These are phyloP conservation scores for Spergularia bocconei DNA, from an alignment of 148 eudicot genomes.

Conservation along the genomic window DNA sequence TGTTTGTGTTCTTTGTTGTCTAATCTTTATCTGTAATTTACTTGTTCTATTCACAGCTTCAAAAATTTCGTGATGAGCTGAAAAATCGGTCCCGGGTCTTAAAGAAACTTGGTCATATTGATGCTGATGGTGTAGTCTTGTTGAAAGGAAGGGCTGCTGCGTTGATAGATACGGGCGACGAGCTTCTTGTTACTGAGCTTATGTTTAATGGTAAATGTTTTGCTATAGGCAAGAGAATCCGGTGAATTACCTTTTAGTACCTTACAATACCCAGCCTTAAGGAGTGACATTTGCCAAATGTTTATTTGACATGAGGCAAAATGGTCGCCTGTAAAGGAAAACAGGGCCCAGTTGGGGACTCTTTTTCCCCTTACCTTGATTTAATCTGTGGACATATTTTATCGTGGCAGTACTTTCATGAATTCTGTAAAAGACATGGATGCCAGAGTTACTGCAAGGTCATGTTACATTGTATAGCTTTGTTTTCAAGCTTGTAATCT, in stretches of 20 bases:
- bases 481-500: conserved; percentile 1
- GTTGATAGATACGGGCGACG: conserved; percentile 92
- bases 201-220: conserved; percentile 81
- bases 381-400: neutral
- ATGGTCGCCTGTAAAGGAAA: neutral
- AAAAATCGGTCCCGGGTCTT: conserved; percentile 91
- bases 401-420: neutral
- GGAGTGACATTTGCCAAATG: neutral
- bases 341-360: neutral
- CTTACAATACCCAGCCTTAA: neutral
- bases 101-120: conserved; percentile 93
- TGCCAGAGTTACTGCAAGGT: neutral
- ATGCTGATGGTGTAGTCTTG: conserved; percentile 90
- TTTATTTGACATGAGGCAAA: neutral
- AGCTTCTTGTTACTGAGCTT: conserved; percentile 89
- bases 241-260: neutral
- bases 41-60: conserved; percentile 61
- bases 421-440: too few species aligned
- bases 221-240: neutral
- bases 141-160: conserved; percentile 95
- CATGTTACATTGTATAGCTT: neutral
- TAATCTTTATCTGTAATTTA: neutral
- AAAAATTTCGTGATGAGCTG: conserved; percentile 94
- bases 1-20: neutral
- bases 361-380: neutral